phyloP scores from a whole-genome alignment of 2,329 filamentous ascomycete species.

The Lomentospora prolificans region DNA sequence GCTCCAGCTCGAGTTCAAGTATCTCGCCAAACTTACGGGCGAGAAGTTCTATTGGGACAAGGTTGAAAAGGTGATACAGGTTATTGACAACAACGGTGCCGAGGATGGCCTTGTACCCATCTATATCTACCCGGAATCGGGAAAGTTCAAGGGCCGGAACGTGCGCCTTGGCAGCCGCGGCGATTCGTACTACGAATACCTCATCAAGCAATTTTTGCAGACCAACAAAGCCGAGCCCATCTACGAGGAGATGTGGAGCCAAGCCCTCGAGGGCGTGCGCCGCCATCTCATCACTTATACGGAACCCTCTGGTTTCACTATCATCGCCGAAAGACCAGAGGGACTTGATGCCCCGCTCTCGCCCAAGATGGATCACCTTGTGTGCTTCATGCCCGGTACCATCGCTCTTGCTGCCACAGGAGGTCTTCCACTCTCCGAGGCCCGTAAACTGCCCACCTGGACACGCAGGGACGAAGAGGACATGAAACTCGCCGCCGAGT shows the following conservation, averaged over 20 bases:
- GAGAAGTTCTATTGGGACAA: conserved; percentile 88
- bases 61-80: conserved; percentile 82
- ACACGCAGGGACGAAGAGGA: conserved; percentile 72
- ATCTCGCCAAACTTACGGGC: conserved; percentile 86
- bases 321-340: conserved; percentile 74
- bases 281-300: conserved; percentile 91
- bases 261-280: conserved; percentile 73
- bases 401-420: conserved; percentile 83
- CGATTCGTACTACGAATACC: conserved; percentile 97
- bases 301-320: conserved; percentile 67
- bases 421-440: conserved; percentile 65
- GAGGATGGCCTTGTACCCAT: conserved; percentile 84
- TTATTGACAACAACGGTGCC: conserved; percentile 72
- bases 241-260: conserved; percentile 89
- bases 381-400: conserved; percentile 95
- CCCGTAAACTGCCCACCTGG: conserved; percentile 65
- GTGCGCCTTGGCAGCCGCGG: conserved; percentile 88
- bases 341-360: conserved; percentile 58
- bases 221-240: conserved; percentile 77
- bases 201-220: conserved; percentile 97
- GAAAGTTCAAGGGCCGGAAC: conserved; percentile 72
- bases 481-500: conserved; percentile 75
- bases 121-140: conserved; percentile 71
- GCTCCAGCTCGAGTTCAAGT: conserved; percentile 93
- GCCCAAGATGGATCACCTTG: conserved; percentile 96